These are phyloP conservation scores for Coemansia sp. DNA, from an alignment of 192 early-diverging fungal genomes.

Conservation along the genomic window DNA sequence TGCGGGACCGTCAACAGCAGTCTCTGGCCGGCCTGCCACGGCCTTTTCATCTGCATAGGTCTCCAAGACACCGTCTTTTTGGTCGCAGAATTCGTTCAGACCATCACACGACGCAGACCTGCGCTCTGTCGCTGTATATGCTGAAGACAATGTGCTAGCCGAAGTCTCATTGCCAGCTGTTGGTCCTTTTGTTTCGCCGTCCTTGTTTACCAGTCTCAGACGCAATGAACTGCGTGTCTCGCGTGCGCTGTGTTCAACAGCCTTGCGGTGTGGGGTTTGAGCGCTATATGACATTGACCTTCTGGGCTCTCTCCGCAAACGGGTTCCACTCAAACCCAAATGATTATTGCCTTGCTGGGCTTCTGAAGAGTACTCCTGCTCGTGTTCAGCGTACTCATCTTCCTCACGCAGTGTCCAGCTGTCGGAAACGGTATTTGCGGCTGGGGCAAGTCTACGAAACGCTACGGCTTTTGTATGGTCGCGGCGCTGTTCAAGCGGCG, in stretches of 20 bases:
- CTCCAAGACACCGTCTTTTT: neutral
- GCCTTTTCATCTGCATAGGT: neutral
- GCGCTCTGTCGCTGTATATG: slow-evolving; percentile 1
- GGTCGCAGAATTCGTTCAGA: neutral
- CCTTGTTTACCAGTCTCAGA: neutral
- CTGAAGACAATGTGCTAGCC: neutral
- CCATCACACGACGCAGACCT: neutral
- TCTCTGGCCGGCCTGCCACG: neutral
- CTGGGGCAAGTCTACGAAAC: neutral
- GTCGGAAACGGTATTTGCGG: neutral
- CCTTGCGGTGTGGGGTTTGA: slow-evolving; percentile 18
- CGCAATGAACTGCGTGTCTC: slow-evolving; percentile 13
- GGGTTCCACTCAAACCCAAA: slow-evolving; percentile 11
- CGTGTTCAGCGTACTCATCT: slow-evolving; percentile 29
- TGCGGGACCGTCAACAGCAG: neutral
- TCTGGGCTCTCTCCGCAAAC: slow-evolving; percentile 19
- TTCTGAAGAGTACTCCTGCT: slow-evolving; percentile 14
- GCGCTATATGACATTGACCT: slow-evolving; percentile 50
- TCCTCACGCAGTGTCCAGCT: slow-evolving; percentile 47
- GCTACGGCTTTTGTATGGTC: slow-evolving; percentile 20
- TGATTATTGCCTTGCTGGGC: neutral
- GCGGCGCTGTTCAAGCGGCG: slow-evolving; percentile 51
- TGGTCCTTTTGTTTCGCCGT: neutral
- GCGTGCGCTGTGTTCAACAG: slow-evolving; percentile 16
- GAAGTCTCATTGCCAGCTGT: neutral